Conservation (phyloP, 169 alveolate species). For the Eimeria tenella region DNA sequence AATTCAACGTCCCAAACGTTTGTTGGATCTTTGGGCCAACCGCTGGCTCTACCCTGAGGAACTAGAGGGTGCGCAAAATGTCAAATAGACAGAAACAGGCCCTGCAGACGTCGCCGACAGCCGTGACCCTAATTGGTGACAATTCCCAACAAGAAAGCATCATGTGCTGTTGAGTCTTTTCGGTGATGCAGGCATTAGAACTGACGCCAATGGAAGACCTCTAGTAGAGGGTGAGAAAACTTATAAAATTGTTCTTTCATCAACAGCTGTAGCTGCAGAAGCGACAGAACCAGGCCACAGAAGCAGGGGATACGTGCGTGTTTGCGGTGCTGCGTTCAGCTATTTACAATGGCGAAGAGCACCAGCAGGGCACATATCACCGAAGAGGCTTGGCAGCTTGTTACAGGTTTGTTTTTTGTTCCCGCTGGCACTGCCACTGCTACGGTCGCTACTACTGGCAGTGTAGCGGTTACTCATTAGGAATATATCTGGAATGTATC, state of each 20-base stretch:
- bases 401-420: constrained; percentile 74
- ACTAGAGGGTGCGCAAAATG: constrained; percentile 83
- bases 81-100: constrained; percentile 68
- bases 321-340: constrained; percentile 72
- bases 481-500: not conserved
- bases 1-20: constrained; percentile 73
- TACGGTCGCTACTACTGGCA: not conserved
- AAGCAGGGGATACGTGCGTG: not conserved
- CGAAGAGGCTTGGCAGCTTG: constrained; percentile 84
- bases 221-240: constrained; percentile 42
- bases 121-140: too few relatives aligned
- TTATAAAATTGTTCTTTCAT: not conserved
- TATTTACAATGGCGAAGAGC: constrained; percentile 82
- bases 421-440: constrained; percentile 3
- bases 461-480: not conserved
- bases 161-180: not conserved
- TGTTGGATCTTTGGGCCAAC: constrained; percentile 91
- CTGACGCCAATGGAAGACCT: constrained; percentile 44
- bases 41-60: constrained; percentile 91
- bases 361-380: constrained; percentile 85
- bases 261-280: constrained; percentile 11
- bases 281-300: not conserved
- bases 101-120: not conserved
- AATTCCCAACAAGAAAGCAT: too few relatives aligned
- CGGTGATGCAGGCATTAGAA: constrained; percentile 47